Conservation (phyloP, 2,329 filamentous ascomycete species). For the Monosporascus cannonballus region DNA sequence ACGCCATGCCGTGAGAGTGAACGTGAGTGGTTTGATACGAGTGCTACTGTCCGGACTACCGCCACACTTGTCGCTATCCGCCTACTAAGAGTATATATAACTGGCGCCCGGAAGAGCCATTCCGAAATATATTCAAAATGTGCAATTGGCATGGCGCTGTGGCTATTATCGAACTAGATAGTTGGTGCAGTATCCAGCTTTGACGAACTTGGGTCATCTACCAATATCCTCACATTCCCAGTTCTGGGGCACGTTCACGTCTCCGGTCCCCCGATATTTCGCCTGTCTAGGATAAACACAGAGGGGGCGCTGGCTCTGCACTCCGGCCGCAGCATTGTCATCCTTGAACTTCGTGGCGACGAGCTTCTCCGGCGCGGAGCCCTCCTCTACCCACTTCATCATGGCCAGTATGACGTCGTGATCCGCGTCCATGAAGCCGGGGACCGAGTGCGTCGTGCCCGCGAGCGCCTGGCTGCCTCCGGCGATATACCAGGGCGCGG, state of each 20-base stretch:
- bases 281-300: slow-evolving; percentile 13
- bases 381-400: slow-evolving; percentile 42
- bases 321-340: slow-evolving; percentile 25
- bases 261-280: slow-evolving; percentile 7
- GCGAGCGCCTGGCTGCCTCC: slow-evolving; percentile 10
- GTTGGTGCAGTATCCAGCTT: too few species aligned
- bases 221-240: slow-evolving; percentile 5
- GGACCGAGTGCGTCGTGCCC: slow-evolving; percentile 37
- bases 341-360: slow-evolving; percentile 33
- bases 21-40: too few species aligned
- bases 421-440: slow-evolving; percentile 11
- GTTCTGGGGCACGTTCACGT: slow-evolving; percentile 9
- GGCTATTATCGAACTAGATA: background rate
- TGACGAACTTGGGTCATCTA: background rate
- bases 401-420: slow-evolving; percentile 35
- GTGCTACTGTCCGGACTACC: too few species aligned
- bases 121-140: too few species aligned
- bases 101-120: too few species aligned
- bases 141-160: background rate
- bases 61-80: too few species aligned
- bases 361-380: slow-evolving; percentile 23
- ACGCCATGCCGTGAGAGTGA: too few species aligned
- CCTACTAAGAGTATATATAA: too few species aligned
- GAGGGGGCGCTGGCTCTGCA: slow-evolving; percentile 16
- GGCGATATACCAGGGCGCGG: slow-evolving; percentile 24